Evolutionary conservation across 2,329 filamentous ascomycete species (phyloP), one percentile per base, ranked within the genome.

Genomic region (Knoxdaviesia proteae): DNA sequence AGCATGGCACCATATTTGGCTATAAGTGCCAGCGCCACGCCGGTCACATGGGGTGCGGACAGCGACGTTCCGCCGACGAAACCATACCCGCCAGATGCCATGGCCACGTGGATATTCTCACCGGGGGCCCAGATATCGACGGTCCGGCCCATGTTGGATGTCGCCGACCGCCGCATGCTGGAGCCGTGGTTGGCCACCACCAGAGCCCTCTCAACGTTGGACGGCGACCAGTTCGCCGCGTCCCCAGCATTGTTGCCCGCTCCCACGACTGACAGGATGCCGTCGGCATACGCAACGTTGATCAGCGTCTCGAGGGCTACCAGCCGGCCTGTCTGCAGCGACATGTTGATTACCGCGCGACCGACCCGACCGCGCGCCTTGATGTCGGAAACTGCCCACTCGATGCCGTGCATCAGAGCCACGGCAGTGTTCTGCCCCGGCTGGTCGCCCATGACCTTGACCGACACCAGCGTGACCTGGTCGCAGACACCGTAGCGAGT

Each of bases 21-120:
- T 42, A 72, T 53, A 39, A 60, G 54, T 52, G 64, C 64, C 36
- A 46, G 40, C 29, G 49, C 70, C n/a, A 79, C 54, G 8, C 75
- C 75, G 30, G 69, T 61, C 42, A 79, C 61, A 51, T 77, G 73
- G 0, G 74, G 74, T 3, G 64, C 59, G 2, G 74, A 69, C 73
- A 77, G 77, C 34, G 66, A 73, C 5, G 75, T 79, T 34, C 74
- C 75, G 9, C 62, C 67, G 50, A 74, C 61, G 32, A 52, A 61
- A 30, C 67, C 61, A 5, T 51, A 58, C 35, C 45, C 59, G 47
- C 53, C 49, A 32, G 60, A 58, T 42, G 61, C 62, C 60, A 61
- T 71, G 2, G 71, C 53, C 37, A 62, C 68, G 9, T 63, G 52
- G 41, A 72, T 54, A 38, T 49, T 47, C 5, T 60, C 56, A 7